phyloP scores from a whole-genome alignment of 2,329 filamentous ascomycete genomes.

The Phyllosticta citribraziliensis region DNA sequence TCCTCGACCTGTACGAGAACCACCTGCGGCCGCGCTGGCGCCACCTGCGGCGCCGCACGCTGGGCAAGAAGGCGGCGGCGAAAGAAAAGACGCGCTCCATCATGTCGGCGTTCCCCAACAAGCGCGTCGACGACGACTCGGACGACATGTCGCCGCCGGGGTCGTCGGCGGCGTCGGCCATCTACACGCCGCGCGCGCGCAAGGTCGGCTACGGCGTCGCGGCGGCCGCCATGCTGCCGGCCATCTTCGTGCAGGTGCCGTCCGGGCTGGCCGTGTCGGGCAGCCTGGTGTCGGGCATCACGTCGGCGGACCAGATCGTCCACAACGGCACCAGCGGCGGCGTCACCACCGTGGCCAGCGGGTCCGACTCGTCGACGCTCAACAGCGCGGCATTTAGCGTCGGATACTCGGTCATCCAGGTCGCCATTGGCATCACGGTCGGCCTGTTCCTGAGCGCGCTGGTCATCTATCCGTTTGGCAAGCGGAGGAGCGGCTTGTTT shows the following conservation, averaged over 20 bases:
- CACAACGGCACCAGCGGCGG: constrained; percentile 35
- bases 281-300: constrained; percentile 46
- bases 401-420: constrained; percentile 39
- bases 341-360: not conserved
- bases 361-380: constrained; percentile 16
- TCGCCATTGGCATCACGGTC: constrained; percentile 43
- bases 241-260: constrained; percentile 65
- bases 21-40: constrained; percentile 33
- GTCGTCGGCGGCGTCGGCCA: not conserved
- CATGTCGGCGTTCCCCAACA: not conserved
- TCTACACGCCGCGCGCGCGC: constrained; percentile 21
- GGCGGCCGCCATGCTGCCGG: constrained; percentile 74
- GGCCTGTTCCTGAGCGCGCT: constrained; percentile 40
- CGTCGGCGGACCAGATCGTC: constrained; percentile 47
- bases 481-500: constrained; percentile 36
- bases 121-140: not conserved
- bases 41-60: constrained; percentile 22
- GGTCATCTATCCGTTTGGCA: constrained; percentile 41
- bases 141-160: not conserved
- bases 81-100: not conserved
- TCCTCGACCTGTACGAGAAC: constrained; percentile 45
- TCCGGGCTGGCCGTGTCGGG: constrained; percentile 50
- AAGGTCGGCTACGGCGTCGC: constrained; percentile 63
- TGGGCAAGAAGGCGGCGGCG: constrained; percentile 11
- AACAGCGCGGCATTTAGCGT: constrained; percentile 40